Evolutionary conservation across 306 rosid genomes (phyloP).

Genomic region (Neltuma alba): DNA sequence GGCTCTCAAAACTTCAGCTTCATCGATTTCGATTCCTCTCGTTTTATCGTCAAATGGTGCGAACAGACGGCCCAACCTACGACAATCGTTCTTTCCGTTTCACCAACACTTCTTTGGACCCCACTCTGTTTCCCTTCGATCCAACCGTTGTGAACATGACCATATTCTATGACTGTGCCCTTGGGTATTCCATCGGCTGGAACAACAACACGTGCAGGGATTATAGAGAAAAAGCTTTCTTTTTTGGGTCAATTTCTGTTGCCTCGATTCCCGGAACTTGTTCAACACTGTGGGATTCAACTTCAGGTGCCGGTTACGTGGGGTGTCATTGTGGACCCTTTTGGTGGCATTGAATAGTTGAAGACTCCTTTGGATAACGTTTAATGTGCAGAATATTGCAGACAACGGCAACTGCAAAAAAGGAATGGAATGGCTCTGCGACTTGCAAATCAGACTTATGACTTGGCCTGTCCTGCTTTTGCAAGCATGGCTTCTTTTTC

Average conservation of each 20-base stretch:
- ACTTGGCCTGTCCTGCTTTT: not conserved
- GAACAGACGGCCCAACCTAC: not conserved
- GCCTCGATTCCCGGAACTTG: not conserved
- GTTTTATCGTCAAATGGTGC: constrained; percentile 11
- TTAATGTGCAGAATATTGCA: not conserved
- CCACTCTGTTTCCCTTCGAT: not conserved
- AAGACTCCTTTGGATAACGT: not conserved
- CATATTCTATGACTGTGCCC: not conserved
- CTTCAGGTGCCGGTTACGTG: not conserved
- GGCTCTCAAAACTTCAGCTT: not conserved
- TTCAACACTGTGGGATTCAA: not conserved
- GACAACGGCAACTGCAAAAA: not conserved
- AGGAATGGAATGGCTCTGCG: not conserved
- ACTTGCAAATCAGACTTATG: no score
- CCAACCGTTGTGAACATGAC: not conserved
- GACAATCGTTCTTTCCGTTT: constrained; percentile 16
- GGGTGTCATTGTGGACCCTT: not conserved
- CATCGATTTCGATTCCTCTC: accelerated
- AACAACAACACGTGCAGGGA: not conserved
- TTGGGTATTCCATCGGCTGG: not conserved
- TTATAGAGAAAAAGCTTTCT: not conserved
- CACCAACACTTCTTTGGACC: not conserved
- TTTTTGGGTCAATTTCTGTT: not conserved
- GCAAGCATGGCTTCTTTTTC: not conserved
- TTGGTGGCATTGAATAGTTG: not conserved